phyloP scores from a whole-genome alignment of 2,329 filamentous ascomycete genomes.

The Exutisphaerella laricina region DNA sequence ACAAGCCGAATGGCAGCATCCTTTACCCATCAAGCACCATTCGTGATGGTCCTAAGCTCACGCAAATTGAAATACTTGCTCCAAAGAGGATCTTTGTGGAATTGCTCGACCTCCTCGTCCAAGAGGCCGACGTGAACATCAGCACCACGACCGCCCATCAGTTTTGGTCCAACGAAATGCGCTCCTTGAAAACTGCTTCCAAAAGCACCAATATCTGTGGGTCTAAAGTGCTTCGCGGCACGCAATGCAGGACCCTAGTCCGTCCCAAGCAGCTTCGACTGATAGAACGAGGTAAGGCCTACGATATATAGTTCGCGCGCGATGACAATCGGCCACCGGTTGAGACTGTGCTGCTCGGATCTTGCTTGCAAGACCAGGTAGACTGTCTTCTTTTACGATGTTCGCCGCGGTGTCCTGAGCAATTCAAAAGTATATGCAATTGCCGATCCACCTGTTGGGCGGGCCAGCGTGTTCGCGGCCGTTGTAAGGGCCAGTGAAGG shows the following conservation, averaged over 20 bases:
- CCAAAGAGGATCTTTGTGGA: conserved; percentile 14
- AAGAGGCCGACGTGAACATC: conserved; percentile 19
- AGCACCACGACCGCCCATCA: conserved; percentile 14
- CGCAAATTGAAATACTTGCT: conserved; percentile 13
- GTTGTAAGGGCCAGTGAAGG: conserved; percentile 20
- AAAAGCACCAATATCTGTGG: conserved; percentile 17
- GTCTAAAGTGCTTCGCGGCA: conserved; percentile 18
- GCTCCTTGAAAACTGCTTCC: conserved; percentile 16
- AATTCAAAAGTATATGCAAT: conserved; percentile 20
- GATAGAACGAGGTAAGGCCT: conserved; percentile 20
- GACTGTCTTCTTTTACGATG: conserved; percentile 11
- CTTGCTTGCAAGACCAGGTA: conserved; percentile 14
- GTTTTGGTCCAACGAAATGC: conserved; percentile 19
- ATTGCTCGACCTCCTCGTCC: conserved; percentile 13
- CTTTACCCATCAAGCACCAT: not conserved
- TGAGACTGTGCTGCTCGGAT: conserved; percentile 17
- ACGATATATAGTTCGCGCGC: conserved; percentile 12
- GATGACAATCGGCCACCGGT: conserved; percentile 19
- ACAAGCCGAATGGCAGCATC: too few species aligned
- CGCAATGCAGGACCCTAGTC: conserved; percentile 15
- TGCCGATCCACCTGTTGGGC: conserved; percentile 17
- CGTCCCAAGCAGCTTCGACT: conserved; percentile 12
- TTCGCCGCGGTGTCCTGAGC: conserved; percentile 12
- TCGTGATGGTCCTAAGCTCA: conserved; percentile 7
- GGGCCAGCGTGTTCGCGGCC: conserved; percentile 16